phyloP scores from a whole-genome alignment of 208 protist genomes.

The Porcisia hertigi region DNA sequence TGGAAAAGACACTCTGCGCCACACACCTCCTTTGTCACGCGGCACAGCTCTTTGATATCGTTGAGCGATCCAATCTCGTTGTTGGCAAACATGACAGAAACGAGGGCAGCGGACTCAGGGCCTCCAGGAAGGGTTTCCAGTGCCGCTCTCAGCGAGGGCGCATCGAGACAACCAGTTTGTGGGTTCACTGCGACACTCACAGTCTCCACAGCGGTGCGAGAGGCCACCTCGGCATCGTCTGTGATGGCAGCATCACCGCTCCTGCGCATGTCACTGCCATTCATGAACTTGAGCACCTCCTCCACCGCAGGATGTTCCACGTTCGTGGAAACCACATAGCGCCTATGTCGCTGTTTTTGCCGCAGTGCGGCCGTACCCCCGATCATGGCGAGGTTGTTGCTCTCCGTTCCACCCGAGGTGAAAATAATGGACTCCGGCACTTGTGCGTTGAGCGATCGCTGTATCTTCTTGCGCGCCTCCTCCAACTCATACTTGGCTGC shows the following conservation, averaged over 20 bases:
- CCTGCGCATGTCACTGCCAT: not conserved
- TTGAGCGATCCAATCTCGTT: conserved; percentile 95
- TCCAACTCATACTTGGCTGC: conserved; percentile 86
- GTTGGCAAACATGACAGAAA: conserved; percentile 96
- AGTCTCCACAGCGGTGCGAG: conserved; percentile 14
- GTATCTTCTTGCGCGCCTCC: conserved; percentile 58
- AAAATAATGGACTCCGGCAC: conserved; percentile 83
- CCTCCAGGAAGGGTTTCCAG: conserved; percentile 44
- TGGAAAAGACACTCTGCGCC: conserved; percentile 82
- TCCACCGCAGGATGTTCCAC: conserved; percentile 89
- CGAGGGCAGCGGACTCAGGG: conserved; percentile 58
- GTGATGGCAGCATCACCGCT: not conserved
- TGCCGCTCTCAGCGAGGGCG: conserved; percentile 33
- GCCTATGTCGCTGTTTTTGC: conserved; percentile 26
- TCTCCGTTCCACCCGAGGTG: conserved; percentile 94
- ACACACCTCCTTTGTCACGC: conserved; percentile 65
- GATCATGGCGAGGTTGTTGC: conserved; percentile 93
- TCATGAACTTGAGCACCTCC: conserved; percentile 74
- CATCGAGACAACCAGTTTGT: conserved; percentile 37
- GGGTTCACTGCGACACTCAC: conserved; percentile 47
- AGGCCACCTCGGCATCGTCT: not conserved
- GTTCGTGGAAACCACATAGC: conserved; percentile 70
- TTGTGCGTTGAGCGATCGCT: conserved; percentile 45
- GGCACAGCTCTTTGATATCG: conserved; percentile 82
- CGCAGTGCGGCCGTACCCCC: conserved; percentile 48